Evolutionary conservation across 306 rosid genomes (phyloP), one percentile per base, ranked within the genome.

Genomic region (Pyrus betulifolia): DNA sequence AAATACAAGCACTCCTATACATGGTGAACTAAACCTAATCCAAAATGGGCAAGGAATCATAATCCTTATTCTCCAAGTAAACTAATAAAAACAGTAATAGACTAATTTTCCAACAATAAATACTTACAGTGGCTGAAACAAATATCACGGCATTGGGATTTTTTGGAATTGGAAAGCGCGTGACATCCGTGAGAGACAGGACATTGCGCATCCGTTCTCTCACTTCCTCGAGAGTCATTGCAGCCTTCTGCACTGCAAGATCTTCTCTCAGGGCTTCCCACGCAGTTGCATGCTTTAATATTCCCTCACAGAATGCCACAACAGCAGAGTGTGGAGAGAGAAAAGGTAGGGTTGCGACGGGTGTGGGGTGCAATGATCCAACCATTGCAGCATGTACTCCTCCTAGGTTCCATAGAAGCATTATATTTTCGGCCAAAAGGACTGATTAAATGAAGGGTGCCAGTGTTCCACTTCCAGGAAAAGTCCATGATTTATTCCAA

Each of bases 331-430:
- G 96, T 33, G 97, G 98, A 72, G 97, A 92, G 69, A 95, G 69
- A 95, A 95, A 95, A 79, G 98, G 98, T 72, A 95, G 91, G 60
- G 96, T 92, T 57, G 98, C 97, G 78, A 95, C 78, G 49, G 97
- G 98, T 27, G 96, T 85, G 54, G 96, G 98, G 92, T 94, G 96
- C 73, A 94, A 95, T 74, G 97, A 87, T 82, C 98, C 97, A 82
- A 92, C 97, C 98, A 94, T 94, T 17, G 97, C 97, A 79, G 98
- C 97, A 87, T 94, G 98, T 57, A 94, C 98, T 76, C 98, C 98
- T 84, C 98, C 98, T 94, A 83, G 65, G 85, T 79, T 79, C 45
- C 82, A 78, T 69, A 51, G 27, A 76, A 69, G 69, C 28, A 82
- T 62, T 25, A 74, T 79, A 52, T 46, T 58, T 80, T 33, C 63